These are phyloP conservation scores for Trypanosoma rangeli DNA, from an alignment of 208 protist species.

Conservation along the genomic window DNA sequence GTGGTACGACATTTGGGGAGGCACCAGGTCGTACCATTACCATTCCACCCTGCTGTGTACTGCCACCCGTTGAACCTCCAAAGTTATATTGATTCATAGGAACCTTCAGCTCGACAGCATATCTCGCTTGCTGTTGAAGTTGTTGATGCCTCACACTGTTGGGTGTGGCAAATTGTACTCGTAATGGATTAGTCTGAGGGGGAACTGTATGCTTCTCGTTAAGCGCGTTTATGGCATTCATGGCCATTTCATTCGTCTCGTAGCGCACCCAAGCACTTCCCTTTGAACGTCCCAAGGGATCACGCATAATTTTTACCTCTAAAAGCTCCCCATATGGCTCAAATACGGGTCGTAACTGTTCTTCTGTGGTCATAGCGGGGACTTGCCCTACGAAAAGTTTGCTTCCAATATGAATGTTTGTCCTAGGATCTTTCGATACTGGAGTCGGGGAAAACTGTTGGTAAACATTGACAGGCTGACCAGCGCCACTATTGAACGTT, in stretches of 20 bases:
- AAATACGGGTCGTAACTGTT: conserved; percentile 76
- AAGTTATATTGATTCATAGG: conserved; percentile 17
- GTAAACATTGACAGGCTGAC: conserved; percentile 15
- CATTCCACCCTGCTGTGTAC: conserved; percentile 4
- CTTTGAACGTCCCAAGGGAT: conserved; percentile 69
- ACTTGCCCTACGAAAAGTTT: conserved; percentile 91
- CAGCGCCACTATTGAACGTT: conserved; percentile 1
- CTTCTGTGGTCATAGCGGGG: conserved; percentile 81
- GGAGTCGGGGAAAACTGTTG: conserved; percentile 8
- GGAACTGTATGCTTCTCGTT: conserved; percentile 79
- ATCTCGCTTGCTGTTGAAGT: conserved; percentile 6
- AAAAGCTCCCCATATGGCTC: conserved; percentile 61
- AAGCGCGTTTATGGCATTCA: conserved; percentile 64
- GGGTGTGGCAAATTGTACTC: conserved; percentile 71
- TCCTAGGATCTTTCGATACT: conserved; percentile 11
- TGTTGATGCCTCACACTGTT: conserved; percentile 30
- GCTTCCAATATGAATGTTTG: conserved; percentile 53
- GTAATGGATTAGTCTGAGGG: conserved; percentile 83
- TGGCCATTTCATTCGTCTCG: conserved; percentile 53
- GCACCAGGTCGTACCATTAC: conserved; percentile 24
- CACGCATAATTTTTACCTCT: conserved; percentile 87
- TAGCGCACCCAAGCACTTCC: conserved; percentile 87
- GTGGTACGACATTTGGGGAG: conserved; percentile 15
- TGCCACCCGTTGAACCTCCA: conserved; percentile 22
- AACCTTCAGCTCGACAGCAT: conserved; percentile 1